Conservation (phyloP, 192 early-diverging fungal species). For the Rhizophagus sp. region DNA sequence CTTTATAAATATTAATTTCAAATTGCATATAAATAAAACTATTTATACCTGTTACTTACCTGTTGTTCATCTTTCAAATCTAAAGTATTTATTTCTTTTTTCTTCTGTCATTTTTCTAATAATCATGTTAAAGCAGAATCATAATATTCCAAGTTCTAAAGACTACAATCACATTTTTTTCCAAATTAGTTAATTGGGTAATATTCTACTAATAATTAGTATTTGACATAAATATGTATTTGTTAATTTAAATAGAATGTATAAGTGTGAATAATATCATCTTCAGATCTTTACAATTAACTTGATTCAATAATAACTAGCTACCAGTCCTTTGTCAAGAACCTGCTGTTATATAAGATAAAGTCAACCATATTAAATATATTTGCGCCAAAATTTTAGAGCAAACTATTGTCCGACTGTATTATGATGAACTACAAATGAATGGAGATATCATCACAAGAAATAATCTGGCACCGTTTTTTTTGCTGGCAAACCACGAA, state of each 20-base stretch:
- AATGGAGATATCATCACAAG: not conserved
- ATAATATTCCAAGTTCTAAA: no score
- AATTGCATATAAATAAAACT: no score
- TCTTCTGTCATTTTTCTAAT: no score
- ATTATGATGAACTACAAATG: not conserved
- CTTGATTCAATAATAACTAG: no score
- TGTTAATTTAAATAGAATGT: not conserved
- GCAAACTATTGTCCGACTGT: not conserved
- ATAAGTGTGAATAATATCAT: not conserved
- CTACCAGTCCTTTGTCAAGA: not conserved
- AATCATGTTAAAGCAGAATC: no score
- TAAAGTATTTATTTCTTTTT: no score
- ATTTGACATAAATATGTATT: not conserved
- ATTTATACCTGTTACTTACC: no score
- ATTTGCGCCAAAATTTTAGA: not conserved
- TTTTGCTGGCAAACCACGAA: conserved; percentile 12
- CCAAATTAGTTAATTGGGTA: no score
- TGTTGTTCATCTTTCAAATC: no score
- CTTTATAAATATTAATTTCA: no score
- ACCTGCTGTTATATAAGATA: not conserved
- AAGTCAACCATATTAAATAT: not conserved
- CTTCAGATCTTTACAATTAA: not conserved
- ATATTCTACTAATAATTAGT: not conserved
- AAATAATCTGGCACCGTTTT: conserved; percentile 14
- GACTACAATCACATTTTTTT: no score